These are phyloP conservation scores for Monascus purpureus DNA, from an alignment of 495 filamentous ascomycete species.

Conservation along the genomic window DNA sequence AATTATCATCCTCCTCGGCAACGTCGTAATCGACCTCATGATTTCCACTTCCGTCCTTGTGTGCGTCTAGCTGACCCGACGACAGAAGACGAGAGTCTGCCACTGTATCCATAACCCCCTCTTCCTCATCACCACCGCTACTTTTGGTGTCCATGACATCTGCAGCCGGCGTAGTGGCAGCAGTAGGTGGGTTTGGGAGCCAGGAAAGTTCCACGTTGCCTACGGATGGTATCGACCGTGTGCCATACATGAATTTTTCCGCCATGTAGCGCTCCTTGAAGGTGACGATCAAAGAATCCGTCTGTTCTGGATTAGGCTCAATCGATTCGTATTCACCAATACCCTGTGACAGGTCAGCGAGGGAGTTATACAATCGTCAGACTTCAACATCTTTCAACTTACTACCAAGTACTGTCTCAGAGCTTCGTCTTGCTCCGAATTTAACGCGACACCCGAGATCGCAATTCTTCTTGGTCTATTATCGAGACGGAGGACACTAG, in stretches of 20 bases:
- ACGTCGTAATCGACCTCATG: slow-evolving; percentile 38
- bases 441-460: slow-evolving; percentile 55
- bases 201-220: slow-evolving; percentile 68
- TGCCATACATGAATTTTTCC: slow-evolving; percentile 65
- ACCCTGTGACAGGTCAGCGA: slow-evolving; percentile 37
- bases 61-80: slow-evolving; percentile 8
- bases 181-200: slow-evolving; percentile 38
- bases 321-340: slow-evolving; percentile 74
- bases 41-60: slow-evolving; percentile 7
- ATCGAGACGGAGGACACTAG: slow-evolving; percentile 66
- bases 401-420: slow-evolving; percentile 79
- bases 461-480: slow-evolving; percentile 70
- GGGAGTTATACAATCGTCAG: slow-evolving; percentile 1
- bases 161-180: slow-evolving; percentile 6
- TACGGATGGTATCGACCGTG: slow-evolving; percentile 54
- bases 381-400: slow-evolving; percentile 20
- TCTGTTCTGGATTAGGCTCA: slow-evolving; percentile 43
- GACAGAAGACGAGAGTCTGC: slow-evolving; percentile 4
- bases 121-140: slow-evolving; percentile 10
- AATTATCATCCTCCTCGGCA: slow-evolving; percentile 37
- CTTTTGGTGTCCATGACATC: slow-evolving; percentile 13
- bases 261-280: slow-evolving; percentile 87
- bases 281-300: slow-evolving; percentile 48
- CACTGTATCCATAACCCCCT: slow-evolving; percentile 24
- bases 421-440: slow-evolving; percentile 63